Percentiles rank a stretch among this genome's conserved stretches.
These are phyloP conservation scores for Dendrobium catenatum DNA, from an alignment of 106 monocot genomes.

Conservation along the genomic window DNA sequence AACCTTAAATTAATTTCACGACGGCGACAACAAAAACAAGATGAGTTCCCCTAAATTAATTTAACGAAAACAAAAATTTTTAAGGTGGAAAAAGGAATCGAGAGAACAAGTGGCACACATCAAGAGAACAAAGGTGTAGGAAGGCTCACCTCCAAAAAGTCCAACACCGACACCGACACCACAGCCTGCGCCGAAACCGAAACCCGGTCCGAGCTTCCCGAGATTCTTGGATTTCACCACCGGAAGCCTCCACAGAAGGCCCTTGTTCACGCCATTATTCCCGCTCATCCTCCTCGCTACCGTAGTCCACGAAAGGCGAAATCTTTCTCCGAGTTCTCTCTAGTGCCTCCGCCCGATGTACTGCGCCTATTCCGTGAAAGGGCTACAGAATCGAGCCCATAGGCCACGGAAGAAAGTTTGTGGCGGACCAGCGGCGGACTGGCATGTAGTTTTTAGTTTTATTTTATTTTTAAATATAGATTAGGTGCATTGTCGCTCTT, in stretches of 20 bases:
- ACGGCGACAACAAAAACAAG: background rate
- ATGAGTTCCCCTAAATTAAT: background rate
- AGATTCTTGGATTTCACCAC: conserved; percentile 34
- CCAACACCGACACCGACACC: conserved; percentile 59
- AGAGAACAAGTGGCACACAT: background rate
- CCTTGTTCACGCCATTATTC: conserved; percentile 21
- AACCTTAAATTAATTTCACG: background rate
- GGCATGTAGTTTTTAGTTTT: too few relatives aligned
- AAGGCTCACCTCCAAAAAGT: conserved; percentile 44
- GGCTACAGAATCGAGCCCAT: too few relatives aligned
- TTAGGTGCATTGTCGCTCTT: too few relatives aligned
- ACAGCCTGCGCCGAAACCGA: conserved; percentile 68
- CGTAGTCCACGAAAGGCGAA: background rate
- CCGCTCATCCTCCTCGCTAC: conserved; percentile 4
- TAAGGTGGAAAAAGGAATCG: background rate
- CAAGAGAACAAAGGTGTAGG: background rate
- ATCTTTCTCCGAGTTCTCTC: background rate
- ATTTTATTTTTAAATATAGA: too few relatives aligned
- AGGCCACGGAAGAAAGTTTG: too few relatives aligned
- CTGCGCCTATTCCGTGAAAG: too few relatives aligned
- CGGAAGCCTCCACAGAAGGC: conserved; percentile 53
- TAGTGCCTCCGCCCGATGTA: background rate
- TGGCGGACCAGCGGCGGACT: too few relatives aligned
- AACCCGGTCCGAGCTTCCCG: conserved; percentile 59
- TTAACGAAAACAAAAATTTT: background rate